Conservation (phyloP, 208 protist species). For the Trichomonas tenax region DNA sequence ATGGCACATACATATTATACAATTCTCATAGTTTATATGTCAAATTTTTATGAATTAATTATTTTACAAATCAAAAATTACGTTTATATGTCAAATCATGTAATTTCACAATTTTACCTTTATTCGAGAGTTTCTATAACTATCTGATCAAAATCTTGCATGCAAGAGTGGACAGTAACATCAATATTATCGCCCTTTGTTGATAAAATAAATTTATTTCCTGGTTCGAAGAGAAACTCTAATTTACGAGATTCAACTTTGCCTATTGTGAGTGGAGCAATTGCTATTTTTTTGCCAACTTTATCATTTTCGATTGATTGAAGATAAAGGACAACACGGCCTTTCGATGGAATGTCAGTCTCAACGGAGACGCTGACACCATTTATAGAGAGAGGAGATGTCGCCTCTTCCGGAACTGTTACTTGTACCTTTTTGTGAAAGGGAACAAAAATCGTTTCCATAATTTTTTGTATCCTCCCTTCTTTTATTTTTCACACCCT, state of each 20-base stretch:
- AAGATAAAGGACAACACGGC: background rate
- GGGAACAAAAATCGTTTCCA: background rate
- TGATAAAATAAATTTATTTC: background rate
- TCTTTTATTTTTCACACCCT: no score
- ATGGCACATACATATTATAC: no score
- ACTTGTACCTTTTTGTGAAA: background rate
- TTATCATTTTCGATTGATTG: background rate
- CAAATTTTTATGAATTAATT: no score
- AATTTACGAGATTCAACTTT: background rate
- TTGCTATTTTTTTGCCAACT: background rate
- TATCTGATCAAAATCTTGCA: background rate
- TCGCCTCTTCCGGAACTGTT: background rate
- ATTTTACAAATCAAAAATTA: no score
- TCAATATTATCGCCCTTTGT: background rate
- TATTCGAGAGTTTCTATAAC: background rate
- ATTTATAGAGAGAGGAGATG: background rate
- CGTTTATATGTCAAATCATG: no score
- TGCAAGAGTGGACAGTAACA: background rate
- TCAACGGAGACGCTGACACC: background rate
- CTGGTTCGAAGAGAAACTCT: background rate
- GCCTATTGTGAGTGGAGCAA: background rate
- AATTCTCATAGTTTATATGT: no score
- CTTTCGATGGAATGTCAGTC: background rate
- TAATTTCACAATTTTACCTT: background rate
- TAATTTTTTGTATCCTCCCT: background rate